Evolutionary conservation across 768 basidiomycete genomes (phyloP).

Genomic region (Auricularia cornea): DNA sequence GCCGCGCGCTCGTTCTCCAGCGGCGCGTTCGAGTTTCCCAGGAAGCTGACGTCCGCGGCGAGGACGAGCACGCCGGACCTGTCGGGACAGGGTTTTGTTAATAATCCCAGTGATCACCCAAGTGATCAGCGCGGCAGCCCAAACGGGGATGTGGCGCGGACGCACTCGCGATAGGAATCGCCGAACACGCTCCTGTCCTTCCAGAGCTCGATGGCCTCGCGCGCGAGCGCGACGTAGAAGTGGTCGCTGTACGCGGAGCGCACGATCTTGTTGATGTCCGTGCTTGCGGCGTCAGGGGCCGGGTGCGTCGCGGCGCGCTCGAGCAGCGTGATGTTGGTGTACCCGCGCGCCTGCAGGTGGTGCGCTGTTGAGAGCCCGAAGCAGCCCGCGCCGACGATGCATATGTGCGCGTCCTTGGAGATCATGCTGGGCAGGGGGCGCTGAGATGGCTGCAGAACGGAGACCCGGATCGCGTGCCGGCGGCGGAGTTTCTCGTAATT

Average conservation of each 20-base stretch:
- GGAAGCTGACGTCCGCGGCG: conserved; percentile 31
- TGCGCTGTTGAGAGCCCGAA: conserved; percentile 85
- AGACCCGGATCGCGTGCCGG: not conserved
- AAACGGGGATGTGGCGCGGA: no score
- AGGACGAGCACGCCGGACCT: conserved; percentile 67
- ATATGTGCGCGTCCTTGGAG: conserved; percentile 21
- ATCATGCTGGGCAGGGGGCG: not conserved
- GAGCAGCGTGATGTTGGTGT: conserved; percentile 60
- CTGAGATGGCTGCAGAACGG: not conserved
- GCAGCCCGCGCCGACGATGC: conserved; percentile 76
- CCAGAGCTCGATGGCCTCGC: conserved; percentile 73
- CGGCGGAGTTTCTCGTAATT: no score
- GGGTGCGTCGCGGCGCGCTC: conserved; percentile 65
- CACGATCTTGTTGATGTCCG: conserved; percentile 51
- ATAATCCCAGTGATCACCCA: no score
- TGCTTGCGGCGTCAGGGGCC: conserved; percentile 72
- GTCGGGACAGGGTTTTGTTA: no score
- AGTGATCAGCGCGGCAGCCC: no score
- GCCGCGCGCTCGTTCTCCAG: conserved; percentile 54
- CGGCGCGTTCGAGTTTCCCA: conserved; percentile 37
- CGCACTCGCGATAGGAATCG: conserved; percentile 78
- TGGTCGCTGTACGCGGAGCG: conserved; percentile 63
- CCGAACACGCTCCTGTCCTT: conserved; percentile 55
- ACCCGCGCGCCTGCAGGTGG: conserved; percentile 64
- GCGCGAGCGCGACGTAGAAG: conserved; percentile 62